These are phyloP conservation scores for Penicillium italicum DNA, from an alignment of 2,329 filamentous ascomycete genomes.

Conservation along the genomic window DNA sequence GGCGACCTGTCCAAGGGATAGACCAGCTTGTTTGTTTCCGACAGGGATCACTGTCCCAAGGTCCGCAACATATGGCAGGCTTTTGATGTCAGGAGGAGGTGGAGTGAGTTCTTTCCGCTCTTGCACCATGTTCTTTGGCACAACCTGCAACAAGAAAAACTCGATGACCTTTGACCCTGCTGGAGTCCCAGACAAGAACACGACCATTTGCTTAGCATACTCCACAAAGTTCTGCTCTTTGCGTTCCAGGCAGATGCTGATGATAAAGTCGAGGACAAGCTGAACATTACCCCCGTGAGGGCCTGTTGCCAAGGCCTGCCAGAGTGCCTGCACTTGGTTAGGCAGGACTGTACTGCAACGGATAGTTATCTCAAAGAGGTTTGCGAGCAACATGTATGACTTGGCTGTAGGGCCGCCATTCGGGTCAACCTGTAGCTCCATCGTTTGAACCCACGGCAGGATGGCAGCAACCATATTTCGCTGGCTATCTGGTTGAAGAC, in stretches of 20 bases:
- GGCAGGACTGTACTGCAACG: conserved; percentile 83
- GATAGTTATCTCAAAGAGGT: conserved; percentile 93
- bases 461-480: conserved; percentile 92
- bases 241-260: conserved; percentile 84
- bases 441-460: conserved; percentile 91
- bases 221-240: conserved; percentile 98
- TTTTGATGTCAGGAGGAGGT: conserved; percentile 63
- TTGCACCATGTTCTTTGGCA: conserved; percentile 94
- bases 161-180: conserved; percentile 90
- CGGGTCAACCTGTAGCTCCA: conserved; percentile 87
- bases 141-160: conserved; percentile 85
- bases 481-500: conserved; percentile 75
- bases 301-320: conserved; percentile 92
- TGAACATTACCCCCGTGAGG: conserved; percentile 92
- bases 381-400: conserved; percentile 92
- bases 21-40: conserved; percentile 84
- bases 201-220: conserved; percentile 96
- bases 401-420: conserved; percentile 85
- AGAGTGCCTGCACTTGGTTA: conserved; percentile 94
- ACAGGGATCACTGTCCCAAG: conserved; percentile 73
- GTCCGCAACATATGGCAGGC: conserved; percentile 86
- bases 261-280: conserved; percentile 92
- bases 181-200: conserved; percentile 83
- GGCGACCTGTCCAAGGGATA: conserved; percentile 88
- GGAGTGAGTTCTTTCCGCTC: conserved; percentile 71